Percentiles rank a stretch among this genome's conserved stretches.
Conservation (phyloP, 2,329 filamentous ascomycete genomes). For the Lecanicillium sp. region DNA sequence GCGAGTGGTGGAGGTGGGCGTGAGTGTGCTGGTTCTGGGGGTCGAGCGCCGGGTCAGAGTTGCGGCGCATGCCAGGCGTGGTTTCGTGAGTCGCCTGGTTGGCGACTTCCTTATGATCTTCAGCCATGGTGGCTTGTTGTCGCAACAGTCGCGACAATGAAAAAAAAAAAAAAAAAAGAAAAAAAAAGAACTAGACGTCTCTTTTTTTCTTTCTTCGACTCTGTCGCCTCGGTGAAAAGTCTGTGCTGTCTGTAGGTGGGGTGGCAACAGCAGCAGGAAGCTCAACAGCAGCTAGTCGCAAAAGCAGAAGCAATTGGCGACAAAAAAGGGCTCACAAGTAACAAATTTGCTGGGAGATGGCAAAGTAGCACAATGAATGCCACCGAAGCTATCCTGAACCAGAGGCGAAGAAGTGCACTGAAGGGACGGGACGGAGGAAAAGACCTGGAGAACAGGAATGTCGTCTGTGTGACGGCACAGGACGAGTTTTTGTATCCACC, state of each 20-base stretch:
- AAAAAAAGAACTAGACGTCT: not conserved
- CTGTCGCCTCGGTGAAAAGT: not conserved
- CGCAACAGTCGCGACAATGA: not conserved
- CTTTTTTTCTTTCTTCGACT: not conserved
- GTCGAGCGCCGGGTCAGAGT: conserved; percentile 30
- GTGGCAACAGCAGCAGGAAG: not conserved
- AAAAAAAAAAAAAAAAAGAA: not conserved
- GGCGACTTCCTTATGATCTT: not conserved
- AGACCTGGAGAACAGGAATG: conserved; percentile 6
- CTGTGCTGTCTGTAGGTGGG: not conserved
- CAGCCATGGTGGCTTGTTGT: conserved; percentile 6
- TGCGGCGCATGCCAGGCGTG: conserved; percentile 19
- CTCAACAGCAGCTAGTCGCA: not conserved
- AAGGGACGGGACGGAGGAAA: conserved; percentile 5
- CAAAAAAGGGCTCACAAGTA: conserved; percentile 10
- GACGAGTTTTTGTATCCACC: conserved; percentile 14
- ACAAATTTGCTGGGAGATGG: conserved; percentile 4
- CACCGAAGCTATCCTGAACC: conserved; percentile 5
- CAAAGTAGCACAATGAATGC: not conserved
- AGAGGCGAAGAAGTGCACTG: not conserved
- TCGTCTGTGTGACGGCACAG: conserved; percentile 6
- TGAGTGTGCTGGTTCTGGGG: conserved; percentile 38
- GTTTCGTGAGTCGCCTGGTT: conserved; percentile 10
- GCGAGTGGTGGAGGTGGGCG: conserved; percentile 36
- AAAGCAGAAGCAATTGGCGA: not conserved